These are phyloP conservation scores for Starmerella etchellsii DNA, from an alignment of 805 yeast species.

Conservation along the genomic window DNA sequence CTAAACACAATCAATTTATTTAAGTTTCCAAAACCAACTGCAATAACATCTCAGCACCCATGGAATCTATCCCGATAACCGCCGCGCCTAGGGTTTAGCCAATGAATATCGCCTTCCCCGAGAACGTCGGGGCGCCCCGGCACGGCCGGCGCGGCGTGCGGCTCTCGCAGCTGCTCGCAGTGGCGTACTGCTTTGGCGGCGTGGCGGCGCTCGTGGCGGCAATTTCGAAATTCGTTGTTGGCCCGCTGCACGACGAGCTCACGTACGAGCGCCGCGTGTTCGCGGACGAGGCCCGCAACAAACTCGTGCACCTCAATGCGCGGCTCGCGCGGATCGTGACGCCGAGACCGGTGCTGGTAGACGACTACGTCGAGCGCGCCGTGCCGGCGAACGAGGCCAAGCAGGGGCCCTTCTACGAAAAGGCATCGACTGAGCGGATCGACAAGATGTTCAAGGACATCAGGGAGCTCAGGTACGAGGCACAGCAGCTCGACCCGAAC, in stretches of 20 bases:
- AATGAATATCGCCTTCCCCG: slow-evolving; percentile 25
- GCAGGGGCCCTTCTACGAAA: background rate
- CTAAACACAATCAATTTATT: no score
- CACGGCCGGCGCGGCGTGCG: slow-evolving; percentile 14
- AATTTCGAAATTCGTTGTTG: slow-evolving; percentile 24
- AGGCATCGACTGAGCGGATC: background rate
- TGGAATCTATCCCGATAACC: no score
- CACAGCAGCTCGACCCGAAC: slow-evolving; percentile 4
- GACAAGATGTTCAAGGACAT: slow-evolving; percentile 1
- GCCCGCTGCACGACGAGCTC: slow-evolving; percentile 26
- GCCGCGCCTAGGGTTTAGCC: no score
- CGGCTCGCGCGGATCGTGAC: slow-evolving; percentile 17
- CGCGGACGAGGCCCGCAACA: slow-evolving; percentile 22
- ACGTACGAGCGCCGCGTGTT: slow-evolving; percentile 25
- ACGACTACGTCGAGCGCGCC: slow-evolving; percentile 20
- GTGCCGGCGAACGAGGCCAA: slow-evolving; percentile 4
- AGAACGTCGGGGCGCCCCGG: slow-evolving; percentile 17
- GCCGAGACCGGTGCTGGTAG: slow-evolving; percentile 3
- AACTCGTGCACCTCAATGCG: slow-evolving; percentile 21
- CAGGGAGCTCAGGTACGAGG: slow-evolving; percentile 2
- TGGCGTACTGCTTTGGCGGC: slow-evolving; percentile 27
- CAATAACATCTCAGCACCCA: no score
- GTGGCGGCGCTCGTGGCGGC: slow-evolving; percentile 22
- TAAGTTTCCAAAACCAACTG: no score
- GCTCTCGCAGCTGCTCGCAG: slow-evolving; percentile 21